Base-by-base conservation (phyloP, 2,329 filamentous ascomycete species). In the Ilyonectria sp. region DNA sequence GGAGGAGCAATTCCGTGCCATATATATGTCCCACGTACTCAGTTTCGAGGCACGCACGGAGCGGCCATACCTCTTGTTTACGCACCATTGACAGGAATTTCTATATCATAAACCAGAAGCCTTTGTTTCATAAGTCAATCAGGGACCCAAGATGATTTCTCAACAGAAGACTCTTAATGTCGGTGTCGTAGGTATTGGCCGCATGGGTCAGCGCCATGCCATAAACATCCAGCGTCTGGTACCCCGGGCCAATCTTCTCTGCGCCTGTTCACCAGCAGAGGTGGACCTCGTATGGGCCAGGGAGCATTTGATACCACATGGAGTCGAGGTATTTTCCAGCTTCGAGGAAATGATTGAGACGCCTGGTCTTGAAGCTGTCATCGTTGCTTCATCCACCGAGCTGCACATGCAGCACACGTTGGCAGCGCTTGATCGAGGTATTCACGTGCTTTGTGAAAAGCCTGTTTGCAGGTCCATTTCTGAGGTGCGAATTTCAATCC, bases 381-480 rank as follows among this genome's bases (percentile, higher is more conserved):
- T 50, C 26, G 29, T 50, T 31, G 29, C 23, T 8, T 50, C 47
- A 4, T 26, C 15, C 17, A 50, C 26, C 9, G 23, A 26, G 7
- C 26, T 50, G 26, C 47, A 50, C 15, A 29, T 50, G 13, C 15
- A 17, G 5, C 47, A 50, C 6, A 31, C 47, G 5, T n/a, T 31
- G 26, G 47, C 15, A 9, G 47, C 47, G 23, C 7, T 50, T 5
- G 47, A 50, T n/a, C 29, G 47, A 31, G 47, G 26, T 15, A 50
- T 31, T n/a, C 47, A 50, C n/a, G 47, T 50, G 17, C 47, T 50
- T n/a, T 50, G 47, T 7, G 47, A 50, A 10, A 50, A 50, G 15
- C 47, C 26, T 4, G 29, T 50, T 5, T 29, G 47, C 26, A 50
- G n/a, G 23, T 50, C 47, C 10, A 23, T 50, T 4, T 50, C 26